Conservation (phyloP, 176 grass and related monocot genomes). For the Oryza glumipatula region DNA sequence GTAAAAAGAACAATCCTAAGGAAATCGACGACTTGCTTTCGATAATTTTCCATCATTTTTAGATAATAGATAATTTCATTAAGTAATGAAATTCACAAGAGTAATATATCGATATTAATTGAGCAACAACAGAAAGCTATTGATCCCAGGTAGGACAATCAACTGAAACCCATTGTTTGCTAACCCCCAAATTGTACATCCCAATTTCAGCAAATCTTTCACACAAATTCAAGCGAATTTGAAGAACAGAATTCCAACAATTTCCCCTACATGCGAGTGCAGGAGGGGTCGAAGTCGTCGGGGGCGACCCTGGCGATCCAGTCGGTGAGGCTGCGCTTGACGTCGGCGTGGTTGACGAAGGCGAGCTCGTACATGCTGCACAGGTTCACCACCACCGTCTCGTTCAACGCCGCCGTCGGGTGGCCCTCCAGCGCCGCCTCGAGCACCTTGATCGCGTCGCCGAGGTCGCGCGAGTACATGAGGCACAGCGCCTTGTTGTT, state of each 20-base stretch:
- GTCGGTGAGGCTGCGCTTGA: conserved; percentile 70
- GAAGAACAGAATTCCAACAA: not conserved
- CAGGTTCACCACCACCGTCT: conserved; percentile 86
- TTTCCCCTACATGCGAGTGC: conserved; percentile 69
- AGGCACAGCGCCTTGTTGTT: conserved; percentile 97
- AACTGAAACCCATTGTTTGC: no score
- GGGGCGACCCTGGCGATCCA: conserved; percentile 87
- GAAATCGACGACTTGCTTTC: not conserved
- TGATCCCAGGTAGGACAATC: no score
- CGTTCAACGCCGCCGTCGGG: conserved; percentile 73
- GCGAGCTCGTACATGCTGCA: conserved; percentile 98
- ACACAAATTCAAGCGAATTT: not conserved
- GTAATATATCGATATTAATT: not conserved
- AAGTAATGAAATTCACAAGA: not conserved
- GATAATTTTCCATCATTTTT: not conserved
- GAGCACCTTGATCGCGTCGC: conserved; percentile 89
- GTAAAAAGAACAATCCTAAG: not conserved
- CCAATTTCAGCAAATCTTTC: not conserved
- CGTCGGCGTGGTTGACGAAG: conserved; percentile 69
- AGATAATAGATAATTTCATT: no score
- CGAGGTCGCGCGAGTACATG: conserved; percentile 90
- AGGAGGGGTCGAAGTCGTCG: conserved; percentile 84
- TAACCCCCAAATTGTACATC: no score
- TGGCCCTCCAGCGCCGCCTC: conserved; percentile 80
- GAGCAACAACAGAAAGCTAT: no score